Base-by-base conservation (phyloP, 805 yeast genomes). In the Cyberlindnera euphorbiiphila region DNA sequence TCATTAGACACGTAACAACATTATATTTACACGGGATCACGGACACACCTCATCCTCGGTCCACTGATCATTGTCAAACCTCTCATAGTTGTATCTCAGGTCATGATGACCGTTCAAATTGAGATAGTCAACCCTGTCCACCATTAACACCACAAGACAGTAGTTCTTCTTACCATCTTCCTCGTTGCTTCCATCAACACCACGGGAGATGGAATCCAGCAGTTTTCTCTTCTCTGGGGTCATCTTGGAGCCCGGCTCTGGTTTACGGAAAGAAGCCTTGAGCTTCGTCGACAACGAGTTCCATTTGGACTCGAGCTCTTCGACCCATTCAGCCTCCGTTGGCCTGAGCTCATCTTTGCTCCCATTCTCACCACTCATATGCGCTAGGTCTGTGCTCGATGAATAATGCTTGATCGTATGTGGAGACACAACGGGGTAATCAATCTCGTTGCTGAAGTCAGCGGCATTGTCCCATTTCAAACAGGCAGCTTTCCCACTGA, bases 1-100 rank as follows among this genome's bases (percentile, higher is more conserved):
- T 38, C 33, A 32, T 38, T 32, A 42, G 36, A 30, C 32, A 40
- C 43, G 28, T 30, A 36, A 28, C 37, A 29, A n/a, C 18, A n/a
- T 16, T 21, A 12, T 11, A 4, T 13, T 16, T 11, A 21, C 6
- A 18, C 22, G 14, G 16, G 9, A 13, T 47, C 35, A 83, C 5
- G 95, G 94, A 59, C 94, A 85, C 4, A 85, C 83, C 51, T 84
- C 91, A 36, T 66, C 69, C 56, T 85, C 91, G 32, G 68, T 69
- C 95, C 95, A 85, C 47, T 74, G 74, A 42, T 76, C 83, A 34
- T 65, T 59, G 32, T 67, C 70, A 41, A 69, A 71, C 47, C 81
- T 69, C 41, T 71, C 73, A 50, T 71, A 77, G 18, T 77, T 51
- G 40, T 64, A 68, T 45, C 86, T 66, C 14, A 33, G 20, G 47